Percentiles rank a stretch among this genome's conserved stretches.
These are phyloP conservation scores for Colletotrichum sp. DNA, from an alignment of 2,329 filamentous ascomycete genomes.

Conservation along the genomic window DNA sequence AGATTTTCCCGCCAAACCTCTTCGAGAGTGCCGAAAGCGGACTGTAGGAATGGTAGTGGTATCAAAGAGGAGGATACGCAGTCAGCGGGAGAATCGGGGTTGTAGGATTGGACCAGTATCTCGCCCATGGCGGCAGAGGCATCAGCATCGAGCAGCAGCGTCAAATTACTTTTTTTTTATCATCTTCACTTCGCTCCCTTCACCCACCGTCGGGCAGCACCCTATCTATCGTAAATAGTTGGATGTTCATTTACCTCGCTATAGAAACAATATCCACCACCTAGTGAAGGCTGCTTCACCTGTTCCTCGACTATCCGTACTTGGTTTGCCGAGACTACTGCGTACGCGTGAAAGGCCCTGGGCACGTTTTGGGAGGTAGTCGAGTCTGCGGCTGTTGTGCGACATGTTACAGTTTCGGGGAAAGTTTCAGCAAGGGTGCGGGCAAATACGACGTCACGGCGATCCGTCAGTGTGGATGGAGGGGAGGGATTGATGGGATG, in stretches of 20 bases:
- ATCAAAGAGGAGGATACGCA: neutral
- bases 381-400: slow-evolving; percentile 8
- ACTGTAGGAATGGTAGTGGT: neutral
- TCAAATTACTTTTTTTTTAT: neutral
- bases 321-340: neutral
- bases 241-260: neutral
- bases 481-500: neutral
- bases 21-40: neutral
- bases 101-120: neutral
- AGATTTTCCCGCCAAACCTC: too few species aligned
- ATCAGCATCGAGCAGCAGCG: slow-evolving; percentile 21
- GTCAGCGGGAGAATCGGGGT: neutral
- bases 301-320: neutral
- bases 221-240: slow-evolving; percentile 14
- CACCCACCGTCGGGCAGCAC: neutral
- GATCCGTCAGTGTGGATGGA: neutral
- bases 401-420: slow-evolving; percentile 13
- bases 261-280: slow-evolving; percentile 5
- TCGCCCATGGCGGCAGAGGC: neutral
- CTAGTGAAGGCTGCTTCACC: neutral
- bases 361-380: neutral
- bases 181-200: neutral
- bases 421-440: slow-evolving; percentile 12
- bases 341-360: neutral
- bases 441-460: neutral